phyloP scores from a whole-genome alignment of 1,284 basidiomycete species.

The Heterobasidion annosum region DNA sequence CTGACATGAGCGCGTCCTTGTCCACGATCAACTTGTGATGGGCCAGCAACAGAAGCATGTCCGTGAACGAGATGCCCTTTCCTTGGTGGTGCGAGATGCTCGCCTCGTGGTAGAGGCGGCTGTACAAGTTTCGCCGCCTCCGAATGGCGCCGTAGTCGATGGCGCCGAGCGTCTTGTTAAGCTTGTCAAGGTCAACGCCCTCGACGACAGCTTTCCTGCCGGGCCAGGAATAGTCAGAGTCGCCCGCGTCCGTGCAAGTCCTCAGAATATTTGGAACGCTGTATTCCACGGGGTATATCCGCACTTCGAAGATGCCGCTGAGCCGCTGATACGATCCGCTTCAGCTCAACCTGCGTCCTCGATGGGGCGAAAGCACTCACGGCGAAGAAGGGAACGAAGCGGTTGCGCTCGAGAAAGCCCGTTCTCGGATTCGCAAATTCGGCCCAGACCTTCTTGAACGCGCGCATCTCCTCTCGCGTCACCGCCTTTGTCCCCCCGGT shows the following conservation, averaged over 20 bases:
- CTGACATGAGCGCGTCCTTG: slow-evolving; percentile 78
- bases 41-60: slow-evolving; percentile 84
- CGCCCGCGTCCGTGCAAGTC: slow-evolving; percentile 28
- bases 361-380: slow-evolving; percentile 35
- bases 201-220: slow-evolving; percentile 22
- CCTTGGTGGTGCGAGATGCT: slow-evolving; percentile 63
- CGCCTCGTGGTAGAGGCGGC: slow-evolving; percentile 80
- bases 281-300: slow-evolving; percentile 70
- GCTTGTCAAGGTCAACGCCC: slow-evolving; percentile 57
- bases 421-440: slow-evolving; percentile 75
- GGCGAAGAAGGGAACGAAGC: slow-evolving; percentile 76
- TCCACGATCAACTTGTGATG: slow-evolving; percentile 93
- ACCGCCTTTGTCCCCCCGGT: slow-evolving; percentile 80
- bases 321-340: slow-evolving; percentile 43
- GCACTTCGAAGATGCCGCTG: slow-evolving; percentile 77
- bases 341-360: neutral
- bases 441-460: slow-evolving; percentile 94
- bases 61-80: slow-evolving; percentile 84
- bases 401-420: slow-evolving; percentile 67
- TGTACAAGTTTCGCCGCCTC: slow-evolving; percentile 61
- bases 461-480: slow-evolving; percentile 83
- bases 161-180: slow-evolving; percentile 48
- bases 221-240: slow-evolving; percentile 9
- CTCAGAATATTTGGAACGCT: slow-evolving; percentile 52
- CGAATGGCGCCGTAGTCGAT: slow-evolving; percentile 62